These are phyloP conservation scores for Colletotrichum melonis DNA, from an alignment of 2,329 filamentous ascomycete genomes.

Conservation along the genomic window DNA sequence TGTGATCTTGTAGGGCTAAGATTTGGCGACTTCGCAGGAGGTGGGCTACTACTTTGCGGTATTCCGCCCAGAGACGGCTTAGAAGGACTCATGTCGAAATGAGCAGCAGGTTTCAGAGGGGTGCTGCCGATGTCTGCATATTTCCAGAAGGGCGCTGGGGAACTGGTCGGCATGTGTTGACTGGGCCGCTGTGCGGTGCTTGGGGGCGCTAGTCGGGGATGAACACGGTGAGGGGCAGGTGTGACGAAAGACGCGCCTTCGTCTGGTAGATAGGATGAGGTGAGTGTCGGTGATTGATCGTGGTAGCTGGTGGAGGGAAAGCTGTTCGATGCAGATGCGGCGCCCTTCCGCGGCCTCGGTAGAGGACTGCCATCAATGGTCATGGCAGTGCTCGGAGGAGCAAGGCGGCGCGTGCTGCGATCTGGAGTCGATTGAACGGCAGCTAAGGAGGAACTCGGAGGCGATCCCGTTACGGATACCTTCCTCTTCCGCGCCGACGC, in stretches of 20 bases:
- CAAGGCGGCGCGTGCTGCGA: conserved; percentile 51
- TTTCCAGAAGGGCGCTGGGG: conserved; percentile 89
- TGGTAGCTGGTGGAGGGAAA: conserved; percentile 62
- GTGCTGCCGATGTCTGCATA: conserved; percentile 83
- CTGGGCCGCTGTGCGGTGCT: conserved; percentile 85
- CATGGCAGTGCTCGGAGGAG: conserved; percentile 46
- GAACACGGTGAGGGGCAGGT: conserved; percentile 77
- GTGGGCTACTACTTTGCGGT: conserved; percentile 70
- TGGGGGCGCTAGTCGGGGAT: conserved; percentile 80
- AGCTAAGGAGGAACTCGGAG: conserved; percentile 60
- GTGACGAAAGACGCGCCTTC: conserved; percentile 74
- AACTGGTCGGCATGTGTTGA: conserved; percentile 87
- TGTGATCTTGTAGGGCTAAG: conserved; percentile 59
- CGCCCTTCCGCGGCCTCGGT: conserved; percentile 65
- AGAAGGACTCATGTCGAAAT: conserved; percentile 70
- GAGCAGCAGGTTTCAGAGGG: conserved; percentile 64
- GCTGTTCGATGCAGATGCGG: conserved; percentile 55
- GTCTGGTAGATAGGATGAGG: conserved; percentile 72
- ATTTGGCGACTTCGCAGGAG: conserved; percentile 63
- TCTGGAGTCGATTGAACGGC: conserved; percentile 70
- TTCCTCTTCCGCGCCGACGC: conserved; percentile 67
- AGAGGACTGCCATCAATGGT: conserved; percentile 71
- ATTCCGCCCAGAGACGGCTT: conserved; percentile 54
- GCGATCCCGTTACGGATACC: conserved; percentile 64
- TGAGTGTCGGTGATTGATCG: conserved; percentile 70